Conservation (phyloP, 2,329 filamentous ascomycete species). For the Onygena corvina region DNA sequence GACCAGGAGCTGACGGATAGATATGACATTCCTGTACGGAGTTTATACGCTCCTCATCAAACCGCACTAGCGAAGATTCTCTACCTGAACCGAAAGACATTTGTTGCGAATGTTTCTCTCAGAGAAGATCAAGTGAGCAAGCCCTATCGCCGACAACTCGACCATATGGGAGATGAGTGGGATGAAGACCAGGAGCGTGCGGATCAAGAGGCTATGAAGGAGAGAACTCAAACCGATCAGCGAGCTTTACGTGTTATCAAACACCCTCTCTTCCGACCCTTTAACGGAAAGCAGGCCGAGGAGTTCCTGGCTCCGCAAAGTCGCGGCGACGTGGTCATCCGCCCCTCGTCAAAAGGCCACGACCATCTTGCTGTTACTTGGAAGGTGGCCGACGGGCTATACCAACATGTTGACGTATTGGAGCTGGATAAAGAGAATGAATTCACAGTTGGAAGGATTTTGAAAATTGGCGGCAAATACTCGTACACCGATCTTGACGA, state of each 20-base stretch:
- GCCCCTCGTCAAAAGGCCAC: constrained; percentile 85
- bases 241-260: constrained; percentile 93
- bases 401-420: constrained; percentile 92
- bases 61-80: constrained; percentile 79
- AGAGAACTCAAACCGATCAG: constrained; percentile 74
- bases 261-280: constrained; percentile 87
- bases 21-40: constrained; percentile 55
- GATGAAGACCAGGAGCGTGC: constrained; percentile 68
- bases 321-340: constrained; percentile 82
- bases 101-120: constrained; percentile 71
- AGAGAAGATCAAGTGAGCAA: constrained; percentile 67
- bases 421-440: constrained; percentile 96
- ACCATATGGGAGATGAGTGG: constrained; percentile 72
- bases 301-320: constrained; percentile 81
- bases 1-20: constrained; percentile 66
- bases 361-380: constrained; percentile 94
- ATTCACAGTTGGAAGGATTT: constrained; percentile 75
- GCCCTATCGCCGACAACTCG: constrained; percentile 56
- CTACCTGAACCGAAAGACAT: constrained; percentile 74
- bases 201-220: constrained; percentile 70
- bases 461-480: constrained; percentile 78
- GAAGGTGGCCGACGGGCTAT: constrained; percentile 95
- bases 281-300: constrained; percentile 84
- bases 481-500: constrained; percentile 95
- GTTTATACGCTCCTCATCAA: constrained; percentile 66